These are phyloP conservation scores for Ogataea naganishii DNA, from an alignment of 805 yeast genomes.

Conservation along the genomic window DNA sequence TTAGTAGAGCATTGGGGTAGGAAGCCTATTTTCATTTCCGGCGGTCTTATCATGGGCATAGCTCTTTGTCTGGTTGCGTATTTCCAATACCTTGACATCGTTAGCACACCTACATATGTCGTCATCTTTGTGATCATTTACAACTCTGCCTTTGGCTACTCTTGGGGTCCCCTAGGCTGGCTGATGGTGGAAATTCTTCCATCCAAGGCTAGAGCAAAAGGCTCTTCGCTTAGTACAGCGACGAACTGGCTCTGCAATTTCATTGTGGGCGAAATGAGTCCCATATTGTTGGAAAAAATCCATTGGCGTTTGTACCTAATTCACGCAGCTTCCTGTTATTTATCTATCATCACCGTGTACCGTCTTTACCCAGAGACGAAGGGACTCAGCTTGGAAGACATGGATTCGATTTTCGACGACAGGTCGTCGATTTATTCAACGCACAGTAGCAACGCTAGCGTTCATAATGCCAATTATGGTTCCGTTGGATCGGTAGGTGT, in stretches of 20 bases:
- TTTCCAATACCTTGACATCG: slow-evolving; percentile 37
- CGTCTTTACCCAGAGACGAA: slow-evolving; percentile 82
- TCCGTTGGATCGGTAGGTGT: slow-evolving; percentile 11
- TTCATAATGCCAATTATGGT: slow-evolving; percentile 7
- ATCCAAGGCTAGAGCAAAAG: slow-evolving; percentile 74
- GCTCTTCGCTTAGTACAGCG: slow-evolving; percentile 86
- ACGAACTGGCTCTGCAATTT: slow-evolving; percentile 91
- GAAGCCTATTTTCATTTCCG: slow-evolving; percentile 71
- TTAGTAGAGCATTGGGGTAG: slow-evolving; percentile 89
- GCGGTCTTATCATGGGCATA: slow-evolving; percentile 72
- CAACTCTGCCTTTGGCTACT: slow-evolving; percentile 79
- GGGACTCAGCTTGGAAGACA: slow-evolving; percentile 81
- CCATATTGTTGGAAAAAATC: slow-evolving; percentile 68
- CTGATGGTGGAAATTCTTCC: slow-evolving; percentile 82
- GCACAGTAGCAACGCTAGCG: slow-evolving; percentile 1
- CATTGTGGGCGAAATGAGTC: slow-evolving; percentile 87
- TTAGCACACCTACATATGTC: slow-evolving; percentile 57
- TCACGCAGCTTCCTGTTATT: slow-evolving; percentile 69
- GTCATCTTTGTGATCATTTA: slow-evolving; percentile 70
- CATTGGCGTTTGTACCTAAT: slow-evolving; percentile 75
- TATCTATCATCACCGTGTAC: slow-evolving; percentile 67
- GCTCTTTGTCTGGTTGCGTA: slow-evolving; percentile 60
- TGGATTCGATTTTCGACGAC: slow-evolving; percentile 86
- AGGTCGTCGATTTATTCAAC: slow-evolving; percentile 21
- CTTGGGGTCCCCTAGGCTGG: slow-evolving; percentile 97